Evolutionary conservation across 129 eudicot genomes (phyloP), one percentile per base, ranked within the genome.

Genomic region (Saposhnikovia divaricata): DNA sequence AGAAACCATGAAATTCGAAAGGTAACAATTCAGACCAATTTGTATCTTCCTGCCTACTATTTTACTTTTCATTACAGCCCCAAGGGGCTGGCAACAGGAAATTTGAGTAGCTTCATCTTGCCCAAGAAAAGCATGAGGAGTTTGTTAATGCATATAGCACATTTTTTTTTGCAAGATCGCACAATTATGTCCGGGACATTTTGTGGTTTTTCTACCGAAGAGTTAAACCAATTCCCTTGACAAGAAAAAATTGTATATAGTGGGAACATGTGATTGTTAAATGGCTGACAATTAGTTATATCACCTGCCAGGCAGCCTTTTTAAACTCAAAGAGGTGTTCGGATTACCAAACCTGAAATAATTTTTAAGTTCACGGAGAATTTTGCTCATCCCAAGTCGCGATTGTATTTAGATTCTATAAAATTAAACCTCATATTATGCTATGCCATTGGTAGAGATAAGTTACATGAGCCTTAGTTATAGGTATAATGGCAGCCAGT

Each of bases 1-100:
- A 87, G 98, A 74, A 89, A 96, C 82, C 99, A 88, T 84, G 96
- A 92, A 23, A 90, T 96, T 66, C 89, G 99, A 46, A 96, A 96
- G 99, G 99, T 96, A n/a, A 81, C 27, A 8, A 66, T 46, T 86
- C 76, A 53, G 40, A 50, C 23, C 12, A 34, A 34, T 59, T n/a
- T 19, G 48, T 59, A 53, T 12, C 71, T 21, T 63, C 50, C 13
- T 25, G 14, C 70, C 70, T 31, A 19, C 31, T 5, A 55, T 51
- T 77, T 39, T 34, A 37, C 68, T 8, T 76, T 0, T 74, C 53
- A 19, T 18, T 21, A 27, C 37, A 34, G 37, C 37, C n/a, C n/a
- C 79, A 19, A 25, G 25, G 10, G 11, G 34, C 37, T 9, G 39
- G 39, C 72, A 65, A 40, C 71, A 9, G 38, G 11, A 27, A 9